phyloP scores from a whole-genome alignment of 306 rosid genomes.

The Quercus wislizeni region DNA sequence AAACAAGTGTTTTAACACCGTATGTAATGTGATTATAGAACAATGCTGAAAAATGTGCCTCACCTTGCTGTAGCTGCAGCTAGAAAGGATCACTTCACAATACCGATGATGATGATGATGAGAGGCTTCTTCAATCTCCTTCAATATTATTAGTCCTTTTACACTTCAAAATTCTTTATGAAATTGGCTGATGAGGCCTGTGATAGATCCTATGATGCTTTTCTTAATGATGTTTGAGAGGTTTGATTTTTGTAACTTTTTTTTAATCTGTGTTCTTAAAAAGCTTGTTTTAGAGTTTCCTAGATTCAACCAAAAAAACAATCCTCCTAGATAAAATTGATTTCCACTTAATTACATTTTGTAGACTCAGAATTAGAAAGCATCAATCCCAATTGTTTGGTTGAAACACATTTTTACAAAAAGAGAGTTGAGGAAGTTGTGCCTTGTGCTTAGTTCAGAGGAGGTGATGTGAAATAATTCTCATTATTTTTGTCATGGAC shows the following conservation, averaged over 20 bases:
- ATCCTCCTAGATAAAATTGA: too few species aligned
- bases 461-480: too few species aligned
- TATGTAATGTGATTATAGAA: constrained; percentile 70
- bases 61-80: constrained; percentile 79
- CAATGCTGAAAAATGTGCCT: constrained; percentile 81
- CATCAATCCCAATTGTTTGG: too few species aligned
- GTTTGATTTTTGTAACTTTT: constrained; percentile 41
- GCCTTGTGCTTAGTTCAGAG: too few species aligned
- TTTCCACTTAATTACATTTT: too few species aligned
- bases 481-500: too few species aligned
- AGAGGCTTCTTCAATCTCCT: constrained; percentile 89
- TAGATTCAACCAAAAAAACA: too few species aligned
- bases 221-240: constrained; percentile 84
- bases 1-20: constrained; percentile 52
- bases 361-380: too few species aligned
- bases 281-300: too few species aligned
- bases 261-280: background rate
- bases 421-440: too few species aligned
- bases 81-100: constrained; percentile 65
- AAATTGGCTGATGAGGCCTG: constrained; percentile 83
- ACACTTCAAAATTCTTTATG: constrained; percentile 80
- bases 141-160: constrained; percentile 88
- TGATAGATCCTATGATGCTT: constrained; percentile 79
- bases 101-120: constrained; percentile 92
- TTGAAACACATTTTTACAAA: too few species aligned